A percentile compares a stretch with the other conserved stretches of the same genome.
Evolutionary conservation across 1,139 yeast species (phyloP).

Genomic region (Hansenula lynferdii): DNA sequence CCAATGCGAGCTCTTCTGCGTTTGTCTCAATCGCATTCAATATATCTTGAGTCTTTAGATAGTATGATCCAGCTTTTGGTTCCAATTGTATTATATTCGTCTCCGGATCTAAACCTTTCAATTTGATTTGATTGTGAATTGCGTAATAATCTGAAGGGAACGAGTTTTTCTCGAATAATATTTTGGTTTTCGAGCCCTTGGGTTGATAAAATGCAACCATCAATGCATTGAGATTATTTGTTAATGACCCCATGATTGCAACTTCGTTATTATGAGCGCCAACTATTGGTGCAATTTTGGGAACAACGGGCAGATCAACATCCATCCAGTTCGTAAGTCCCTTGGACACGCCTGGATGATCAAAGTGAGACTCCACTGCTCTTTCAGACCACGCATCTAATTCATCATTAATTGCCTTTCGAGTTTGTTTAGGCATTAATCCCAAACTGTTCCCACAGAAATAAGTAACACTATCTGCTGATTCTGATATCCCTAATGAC

Average conservation of each 20-base stretch:
- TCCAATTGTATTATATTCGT: conserved; percentile 59
- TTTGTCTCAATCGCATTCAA: conserved; percentile 48
- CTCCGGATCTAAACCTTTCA: conserved; percentile 50
- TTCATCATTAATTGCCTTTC: conserved; percentile 56
- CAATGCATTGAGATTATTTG: conserved; percentile 74
- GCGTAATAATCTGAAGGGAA: conserved; percentile 94
- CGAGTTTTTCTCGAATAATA: conserved; percentile 79
- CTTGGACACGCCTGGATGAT: conserved; percentile 47
- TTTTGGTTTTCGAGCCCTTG: conserved; percentile 49
- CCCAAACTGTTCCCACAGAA: conserved; percentile 93
- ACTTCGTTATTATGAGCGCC: conserved; percentile 75
- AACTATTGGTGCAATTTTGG: conserved; percentile 64
- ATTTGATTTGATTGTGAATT: conserved; percentile 62
- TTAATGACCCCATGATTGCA: conserved; percentile 83
- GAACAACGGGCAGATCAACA: conserved; percentile 71
- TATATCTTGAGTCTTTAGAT: conserved; percentile 60
- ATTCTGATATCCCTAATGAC: conserved; percentile 41
- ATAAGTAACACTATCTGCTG: conserved; percentile 32
- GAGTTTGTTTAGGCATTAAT: conserved; percentile 68
- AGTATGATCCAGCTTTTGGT: conserved; percentile 52
- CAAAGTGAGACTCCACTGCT: conserved; percentile 84
- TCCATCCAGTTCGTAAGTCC: conserved; percentile 70
- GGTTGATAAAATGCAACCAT: conserved; percentile 76
- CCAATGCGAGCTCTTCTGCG: conserved; percentile 63
- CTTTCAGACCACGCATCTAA: conserved; percentile 75